Evolutionary conservation across 2,329 filamentous ascomycete genomes (phyloP).

Genomic region (Talaromyces sp.): DNA sequence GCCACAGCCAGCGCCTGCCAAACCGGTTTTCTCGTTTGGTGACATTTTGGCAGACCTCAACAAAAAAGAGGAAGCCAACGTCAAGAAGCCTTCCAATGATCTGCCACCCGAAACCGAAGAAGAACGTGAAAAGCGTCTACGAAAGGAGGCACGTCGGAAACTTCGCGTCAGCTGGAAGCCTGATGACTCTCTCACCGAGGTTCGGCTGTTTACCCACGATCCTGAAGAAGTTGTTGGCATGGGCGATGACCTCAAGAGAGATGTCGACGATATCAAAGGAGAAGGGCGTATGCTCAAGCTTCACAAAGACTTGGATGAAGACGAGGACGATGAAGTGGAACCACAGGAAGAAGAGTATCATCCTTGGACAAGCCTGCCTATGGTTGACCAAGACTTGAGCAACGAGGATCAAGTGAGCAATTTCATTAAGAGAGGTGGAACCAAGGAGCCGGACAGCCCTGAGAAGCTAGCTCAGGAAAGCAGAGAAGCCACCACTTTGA

Average conservation of each 20-base stretch:
- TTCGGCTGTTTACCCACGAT: constrained; percentile 61
- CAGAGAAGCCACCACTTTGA: constrained; percentile 48
- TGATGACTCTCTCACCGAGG: constrained; percentile 56
- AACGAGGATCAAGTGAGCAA: constrained; percentile 37
- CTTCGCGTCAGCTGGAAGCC: constrained; percentile 62
- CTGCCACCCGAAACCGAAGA: constrained; percentile 59
- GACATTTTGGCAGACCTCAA: constrained; percentile 52
- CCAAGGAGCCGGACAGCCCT: constrained; percentile 38
- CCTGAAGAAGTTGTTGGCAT: constrained; percentile 62
- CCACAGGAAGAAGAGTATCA: constrained; percentile 41
- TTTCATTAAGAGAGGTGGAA: constrained; percentile 46
- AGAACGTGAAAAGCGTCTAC: constrained; percentile 57
- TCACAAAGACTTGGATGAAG: constrained; percentile 55
- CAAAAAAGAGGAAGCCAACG: constrained; percentile 57
- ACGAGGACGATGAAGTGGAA: constrained; percentile 58
- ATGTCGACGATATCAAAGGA: constrained; percentile 59
- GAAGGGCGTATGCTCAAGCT: constrained; percentile 54
- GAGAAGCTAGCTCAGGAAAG: constrained; percentile 48
- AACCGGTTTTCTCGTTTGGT: constrained; percentile 50
- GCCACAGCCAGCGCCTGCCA: constrained; percentile 31
- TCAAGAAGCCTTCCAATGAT: constrained; percentile 53
- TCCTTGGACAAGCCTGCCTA: constrained; percentile 34
- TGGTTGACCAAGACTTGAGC: constrained; percentile 42
- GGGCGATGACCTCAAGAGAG: constrained; percentile 57
- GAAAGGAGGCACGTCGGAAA: constrained; percentile 61